Conservation (phyloP, 495 filamentous ascomycete genomes). For the Talaromyces adpressus region DNA sequence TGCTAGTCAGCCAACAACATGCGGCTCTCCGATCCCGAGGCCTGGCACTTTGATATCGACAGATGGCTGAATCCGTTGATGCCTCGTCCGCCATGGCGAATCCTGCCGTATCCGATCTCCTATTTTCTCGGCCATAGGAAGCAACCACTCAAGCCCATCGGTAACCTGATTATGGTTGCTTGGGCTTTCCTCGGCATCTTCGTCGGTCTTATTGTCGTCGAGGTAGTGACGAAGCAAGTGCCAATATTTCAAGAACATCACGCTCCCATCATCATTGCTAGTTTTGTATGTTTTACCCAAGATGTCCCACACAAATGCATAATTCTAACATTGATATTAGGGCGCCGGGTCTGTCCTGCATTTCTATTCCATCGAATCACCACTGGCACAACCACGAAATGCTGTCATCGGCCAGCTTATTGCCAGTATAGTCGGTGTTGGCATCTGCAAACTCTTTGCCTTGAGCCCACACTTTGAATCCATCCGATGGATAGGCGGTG, state of each 20-base stretch:
- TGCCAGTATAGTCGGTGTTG: constrained; percentile 58
- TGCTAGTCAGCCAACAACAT: not conserved
- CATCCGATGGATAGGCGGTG: constrained; percentile 60
- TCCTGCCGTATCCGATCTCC: constrained; percentile 29
- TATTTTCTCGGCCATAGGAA: constrained; percentile 35
- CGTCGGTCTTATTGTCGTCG: constrained; percentile 34
- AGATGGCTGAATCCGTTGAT: constrained; percentile 54
- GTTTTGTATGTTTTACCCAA: constrained; percentile 30
- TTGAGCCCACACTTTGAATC: constrained; percentile 36
- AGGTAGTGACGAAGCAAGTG: constrained; percentile 32
- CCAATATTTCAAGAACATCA: constrained; percentile 28
- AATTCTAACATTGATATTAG: constrained; percentile 24
- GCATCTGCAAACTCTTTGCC: constrained; percentile 65
- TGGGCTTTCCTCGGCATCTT: constrained; percentile 41
- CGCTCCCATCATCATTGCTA: constrained; percentile 32
- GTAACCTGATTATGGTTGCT: constrained; percentile 30
- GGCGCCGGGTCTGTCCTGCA: constrained; percentile 73
- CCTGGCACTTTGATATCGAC: constrained; percentile 61
- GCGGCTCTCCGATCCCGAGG: constrained; percentile 11
- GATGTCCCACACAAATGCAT: not conserved
- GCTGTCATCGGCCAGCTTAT: constrained; percentile 65
- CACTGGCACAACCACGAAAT: constrained; percentile 78
- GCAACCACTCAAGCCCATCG: constrained; percentile 21
- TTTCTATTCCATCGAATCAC: constrained; percentile 70
- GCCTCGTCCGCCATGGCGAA: constrained; percentile 38